Percentiles rank a stretch among this genome's conserved stretches.
phyloP scores from a whole-genome alignment of 2,329 filamentous ascomycete genomes.

The Thelonectria olida region DNA sequence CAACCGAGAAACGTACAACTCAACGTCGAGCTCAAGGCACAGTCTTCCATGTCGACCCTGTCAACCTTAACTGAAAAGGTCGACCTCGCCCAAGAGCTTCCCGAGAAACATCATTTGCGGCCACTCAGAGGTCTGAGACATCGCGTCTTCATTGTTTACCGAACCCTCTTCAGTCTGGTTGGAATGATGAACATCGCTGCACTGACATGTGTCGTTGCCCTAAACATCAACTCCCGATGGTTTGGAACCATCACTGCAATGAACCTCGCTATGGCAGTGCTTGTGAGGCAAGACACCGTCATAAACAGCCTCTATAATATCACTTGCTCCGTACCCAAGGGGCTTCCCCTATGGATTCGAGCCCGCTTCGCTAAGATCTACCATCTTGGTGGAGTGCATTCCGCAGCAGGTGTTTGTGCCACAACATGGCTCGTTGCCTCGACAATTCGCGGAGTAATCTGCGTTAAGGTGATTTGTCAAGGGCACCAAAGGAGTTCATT shows the following conservation, averaged over 20 bases:
- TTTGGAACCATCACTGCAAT: constrained; percentile 54
- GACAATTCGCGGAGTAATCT: constrained; percentile 49
- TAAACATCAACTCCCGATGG: constrained; percentile 47
- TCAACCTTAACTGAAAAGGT: constrained; percentile 40
- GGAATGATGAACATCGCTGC: constrained; percentile 61
- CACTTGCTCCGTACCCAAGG: constrained; percentile 55
- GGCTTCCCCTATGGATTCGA: constrained; percentile 58
- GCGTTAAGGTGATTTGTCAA: constrained; percentile 43
- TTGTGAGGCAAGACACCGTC: constrained; percentile 63
- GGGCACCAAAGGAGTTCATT: constrained; percentile 49
- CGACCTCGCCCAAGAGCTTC: constrained; percentile 45
- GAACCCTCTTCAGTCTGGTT: constrained; percentile 64
- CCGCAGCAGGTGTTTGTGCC: constrained; percentile 58
- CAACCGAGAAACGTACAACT: neutral
- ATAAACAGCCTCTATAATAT: constrained; percentile 61
- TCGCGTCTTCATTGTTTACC: constrained; percentile 62
- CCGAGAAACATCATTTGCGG: constrained; percentile 51
- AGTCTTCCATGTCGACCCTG: constrained; percentile 45
- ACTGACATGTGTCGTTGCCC: constrained; percentile 52
- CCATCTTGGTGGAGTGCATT: constrained; percentile 62
- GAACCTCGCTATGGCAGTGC: constrained; percentile 60
- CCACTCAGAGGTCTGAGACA: constrained; percentile 52
- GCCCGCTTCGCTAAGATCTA: constrained; percentile 60
- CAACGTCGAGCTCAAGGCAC: constrained; percentile 41
- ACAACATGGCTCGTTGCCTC: constrained; percentile 60